Percentiles rank a stretch among this genome's conserved stretches.
Conservation (phyloP, 306 rosid genomes). For the Oxytropis ochrocephala region DNA sequence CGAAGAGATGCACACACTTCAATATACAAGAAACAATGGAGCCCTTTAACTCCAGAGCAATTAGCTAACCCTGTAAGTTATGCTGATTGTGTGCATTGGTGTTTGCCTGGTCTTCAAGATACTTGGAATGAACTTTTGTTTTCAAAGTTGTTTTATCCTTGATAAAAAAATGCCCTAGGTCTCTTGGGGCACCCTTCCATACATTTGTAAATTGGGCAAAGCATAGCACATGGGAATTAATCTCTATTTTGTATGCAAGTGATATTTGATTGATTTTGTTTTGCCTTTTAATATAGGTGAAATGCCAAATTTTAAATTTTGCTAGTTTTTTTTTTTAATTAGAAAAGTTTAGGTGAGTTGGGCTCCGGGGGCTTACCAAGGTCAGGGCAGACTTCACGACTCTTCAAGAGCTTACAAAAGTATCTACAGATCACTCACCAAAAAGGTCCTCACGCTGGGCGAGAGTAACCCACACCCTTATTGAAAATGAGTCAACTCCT, state of each 20-base stretch:
- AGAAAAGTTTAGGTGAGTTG: too few species aligned
- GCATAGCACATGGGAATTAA: too few species aligned
- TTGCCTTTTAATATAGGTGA: background rate
- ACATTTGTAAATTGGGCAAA: background rate
- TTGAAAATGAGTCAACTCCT: too few species aligned
- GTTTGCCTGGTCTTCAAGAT: constrained; percentile 97
- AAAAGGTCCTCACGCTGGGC: too few species aligned
- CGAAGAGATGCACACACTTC: constrained; percentile 90
- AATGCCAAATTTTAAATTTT: constrained; percentile 7
- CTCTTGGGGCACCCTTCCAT: too few species aligned
- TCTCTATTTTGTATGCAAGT: too few species aligned
- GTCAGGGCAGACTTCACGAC: too few species aligned
- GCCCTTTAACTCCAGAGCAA: constrained; percentile 64
- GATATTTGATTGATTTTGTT: too few species aligned
- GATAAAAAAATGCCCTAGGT: background rate
- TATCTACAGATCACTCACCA: too few species aligned
- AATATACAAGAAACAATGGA: constrained; percentile 94
- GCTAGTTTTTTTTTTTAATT: background rate
- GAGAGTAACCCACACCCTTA: too few species aligned
- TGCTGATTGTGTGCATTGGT: constrained; percentile 96
- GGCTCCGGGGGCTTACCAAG: too few species aligned
- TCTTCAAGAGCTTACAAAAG: too few species aligned
- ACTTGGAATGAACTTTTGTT: constrained; percentile 97
- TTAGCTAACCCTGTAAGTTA: constrained; percentile 78
- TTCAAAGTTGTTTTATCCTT: constrained; percentile 76